Base-by-base conservation (phyloP, 805 yeast genomes). In the Jamesozyma piceae region DNA sequence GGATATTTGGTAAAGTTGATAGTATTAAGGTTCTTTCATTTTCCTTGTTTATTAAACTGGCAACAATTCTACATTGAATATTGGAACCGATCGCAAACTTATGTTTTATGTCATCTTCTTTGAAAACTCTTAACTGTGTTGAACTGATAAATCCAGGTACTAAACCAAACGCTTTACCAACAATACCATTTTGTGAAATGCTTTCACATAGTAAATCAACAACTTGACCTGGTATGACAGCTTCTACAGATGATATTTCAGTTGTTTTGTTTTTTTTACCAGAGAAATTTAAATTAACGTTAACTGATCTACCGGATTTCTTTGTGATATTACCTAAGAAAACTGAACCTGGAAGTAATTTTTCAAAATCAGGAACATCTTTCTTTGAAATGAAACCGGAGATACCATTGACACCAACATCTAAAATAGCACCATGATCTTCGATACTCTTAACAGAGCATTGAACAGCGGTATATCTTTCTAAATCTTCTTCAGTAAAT, bases 391-490 rank as follows among this genome's bases (percentile, higher is more conserved):
- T 67, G 62, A 90, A 89, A 1, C 95, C 95, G 24, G 77, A 66
- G 8, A 73, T 44, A 5, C 71, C 74, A 8, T 62, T 61, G 39
- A 72, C 58, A 28, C 97, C 97, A 32, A 82, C 61, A 51, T 80
- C 82, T 35, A 90, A 64, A 43, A 85, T 75, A 20, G 78, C 74
- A 64, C 98, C 98, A 60, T 87, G 96, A 60, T 92, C 99, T 70
- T 92, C 97, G 20, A 85, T 64, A 37, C 94, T 81, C 47, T 71
- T 73, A 19, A 92, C 78, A 2, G 85, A 70, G 20, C 79, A 89
- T 64, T 92, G 98, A 2, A 92, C 57, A 3, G 82, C 57, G 14
- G 58, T 40, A 45, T 75, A 69, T 35, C 86, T 87, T 5, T 68
- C 63, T 38, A 84, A 63, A 58, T 88, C 97, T 36, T 80, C 88